phyloP scores from a whole-genome alignment of 495 filamentous ascomycete genomes.

The Neurospora sp. region DNA sequence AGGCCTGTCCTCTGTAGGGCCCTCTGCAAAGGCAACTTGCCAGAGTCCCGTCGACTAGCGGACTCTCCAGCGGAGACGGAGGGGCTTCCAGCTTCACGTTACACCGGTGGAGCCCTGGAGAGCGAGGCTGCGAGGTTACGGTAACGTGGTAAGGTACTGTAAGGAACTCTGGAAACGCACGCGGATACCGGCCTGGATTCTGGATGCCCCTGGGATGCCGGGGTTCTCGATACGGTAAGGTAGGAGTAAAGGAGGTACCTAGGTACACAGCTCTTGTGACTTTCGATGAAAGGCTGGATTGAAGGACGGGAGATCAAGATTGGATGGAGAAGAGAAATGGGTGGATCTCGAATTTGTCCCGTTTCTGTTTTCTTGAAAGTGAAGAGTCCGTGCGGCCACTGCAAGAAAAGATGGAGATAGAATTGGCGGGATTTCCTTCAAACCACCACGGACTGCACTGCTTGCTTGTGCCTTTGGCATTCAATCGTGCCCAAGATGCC shows the following conservation, averaged over 20 bases:
- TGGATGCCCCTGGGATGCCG: neutral
- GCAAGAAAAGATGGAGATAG: neutral
- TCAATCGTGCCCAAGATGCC: neutral
- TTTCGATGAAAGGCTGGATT: conserved; percentile 11
- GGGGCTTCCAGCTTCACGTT: neutral
- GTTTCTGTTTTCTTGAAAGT: neutral
- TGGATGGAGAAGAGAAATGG: conserved; percentile 12
- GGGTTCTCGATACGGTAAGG: neutral
- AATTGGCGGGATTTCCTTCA: neutral
- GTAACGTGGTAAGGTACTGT: neutral
- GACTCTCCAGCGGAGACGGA: neutral
- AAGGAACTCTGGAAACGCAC: neutral
- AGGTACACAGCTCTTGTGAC: neutral
- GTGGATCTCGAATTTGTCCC: conserved; percentile 23
- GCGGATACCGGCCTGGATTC: neutral
- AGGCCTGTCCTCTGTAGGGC: neutral
- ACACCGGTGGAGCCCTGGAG: neutral
- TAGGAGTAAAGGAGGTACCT: neutral
- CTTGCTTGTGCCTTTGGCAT: neutral
- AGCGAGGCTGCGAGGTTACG: neutral
- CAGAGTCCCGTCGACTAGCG: neutral
- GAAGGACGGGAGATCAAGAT: conserved; percentile 18
- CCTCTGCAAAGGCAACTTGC: neutral
- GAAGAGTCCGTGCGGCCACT: neutral
- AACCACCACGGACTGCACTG: neutral